A percentile compares a stretch with the other conserved stretches of the same genome.
These are phyloP conservation scores for Fusarium acutatum DNA, from an alignment of 2,329 filamentous ascomycete genomes.

Conservation along the genomic window DNA sequence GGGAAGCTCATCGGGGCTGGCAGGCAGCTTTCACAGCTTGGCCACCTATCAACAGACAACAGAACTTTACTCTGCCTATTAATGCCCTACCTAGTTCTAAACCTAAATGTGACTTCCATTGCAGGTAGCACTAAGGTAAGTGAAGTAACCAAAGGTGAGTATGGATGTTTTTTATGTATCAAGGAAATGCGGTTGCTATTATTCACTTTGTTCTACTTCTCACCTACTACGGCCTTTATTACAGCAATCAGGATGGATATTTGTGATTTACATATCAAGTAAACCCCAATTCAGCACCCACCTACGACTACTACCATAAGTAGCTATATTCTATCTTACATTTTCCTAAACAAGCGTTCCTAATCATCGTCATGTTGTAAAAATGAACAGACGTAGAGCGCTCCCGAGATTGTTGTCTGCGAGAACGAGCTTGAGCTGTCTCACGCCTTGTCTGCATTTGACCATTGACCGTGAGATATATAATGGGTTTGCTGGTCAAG, in stretches of 20 bases:
- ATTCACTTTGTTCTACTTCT: not conserved
- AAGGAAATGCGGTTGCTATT: not conserved
- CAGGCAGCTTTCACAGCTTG: not conserved
- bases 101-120: not conserved
- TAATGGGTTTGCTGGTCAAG: not conserved
- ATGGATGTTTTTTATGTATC: not conserved
- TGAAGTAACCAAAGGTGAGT: not conserved
- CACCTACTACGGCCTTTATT: not conserved
- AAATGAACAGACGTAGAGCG: not conserved
- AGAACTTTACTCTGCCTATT: not conserved
- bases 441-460: not conserved
- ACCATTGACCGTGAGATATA: not conserved
- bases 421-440: not conserved
- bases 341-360: not conserved
- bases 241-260: not conserved
- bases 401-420: not conserved
- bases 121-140: not conserved
- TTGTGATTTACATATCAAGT: not conserved
- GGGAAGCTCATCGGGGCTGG: not conserved
- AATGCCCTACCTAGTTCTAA: not conserved
- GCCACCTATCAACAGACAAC: not conserved
- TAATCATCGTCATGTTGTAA: not conserved
- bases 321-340: not conserved
- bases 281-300: not conserved
- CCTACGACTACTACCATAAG: not conserved